Evolutionary conservation across 2,329 filamentous ascomycete genomes (phyloP).

Genomic region (Xylariaceae sp.): DNA sequence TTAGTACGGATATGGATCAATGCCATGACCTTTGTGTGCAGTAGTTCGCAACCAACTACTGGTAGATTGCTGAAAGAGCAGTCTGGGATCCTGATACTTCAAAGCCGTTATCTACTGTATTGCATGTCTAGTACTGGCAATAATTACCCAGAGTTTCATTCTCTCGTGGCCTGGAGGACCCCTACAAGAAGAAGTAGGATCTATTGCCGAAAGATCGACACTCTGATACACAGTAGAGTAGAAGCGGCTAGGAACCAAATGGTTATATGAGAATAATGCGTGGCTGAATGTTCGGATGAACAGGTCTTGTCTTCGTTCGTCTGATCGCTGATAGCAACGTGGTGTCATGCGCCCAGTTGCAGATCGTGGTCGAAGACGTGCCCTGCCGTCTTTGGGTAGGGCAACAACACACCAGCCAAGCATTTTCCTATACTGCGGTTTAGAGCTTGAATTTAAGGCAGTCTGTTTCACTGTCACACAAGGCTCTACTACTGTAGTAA

Average conservation of each 20-base stretch:
- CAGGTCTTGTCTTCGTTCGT: background rate
- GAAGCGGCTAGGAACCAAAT: background rate
- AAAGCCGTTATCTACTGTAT: background rate
- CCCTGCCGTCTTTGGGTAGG: background rate
- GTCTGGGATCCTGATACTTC: slow-evolving; percentile 4
- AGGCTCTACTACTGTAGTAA: background rate
- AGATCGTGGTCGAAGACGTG: background rate
- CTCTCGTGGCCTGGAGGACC: background rate
- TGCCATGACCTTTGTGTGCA: background rate
- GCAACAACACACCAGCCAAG: background rate
- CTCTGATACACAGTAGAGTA: background rate
- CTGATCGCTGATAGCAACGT: slow-evolving; percentile 1
- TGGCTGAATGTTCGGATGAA: slow-evolving; percentile 10
- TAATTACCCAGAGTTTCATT: slow-evolving; percentile 17
- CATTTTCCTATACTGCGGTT: background rate
- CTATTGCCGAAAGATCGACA: slow-evolving; percentile 3
- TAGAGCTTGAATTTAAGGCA: background rate
- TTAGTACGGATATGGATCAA: background rate
- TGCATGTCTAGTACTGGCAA: background rate
- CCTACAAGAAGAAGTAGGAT: slow-evolving; percentile 1
- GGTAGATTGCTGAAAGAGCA: background rate
- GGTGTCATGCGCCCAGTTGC: background rate
- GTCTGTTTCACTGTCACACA: background rate
- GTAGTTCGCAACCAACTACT: background rate
- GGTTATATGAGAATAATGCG: background rate